Base-by-base conservation (phyloP, 805 yeast genomes). In the Sugiyamaella valdiviana region DNA sequence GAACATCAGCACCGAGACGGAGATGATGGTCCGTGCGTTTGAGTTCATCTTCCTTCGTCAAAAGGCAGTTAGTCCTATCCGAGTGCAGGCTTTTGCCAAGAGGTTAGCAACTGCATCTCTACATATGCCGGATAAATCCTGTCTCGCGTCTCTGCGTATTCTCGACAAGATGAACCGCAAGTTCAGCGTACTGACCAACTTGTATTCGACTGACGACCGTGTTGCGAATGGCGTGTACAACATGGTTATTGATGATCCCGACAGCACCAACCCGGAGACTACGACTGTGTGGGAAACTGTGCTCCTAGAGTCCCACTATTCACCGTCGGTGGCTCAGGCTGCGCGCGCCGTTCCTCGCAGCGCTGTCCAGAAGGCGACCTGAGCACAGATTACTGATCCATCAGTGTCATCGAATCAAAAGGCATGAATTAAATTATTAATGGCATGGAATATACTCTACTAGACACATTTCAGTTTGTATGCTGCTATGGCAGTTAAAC, bases 241-340 rank as follows among this genome's bases (percentile, higher is more conserved):
- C 22, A 72, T 82, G 56, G 88, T 80, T 43, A 75, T 75, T 10
- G 77, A 77, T 46, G 81, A 78, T 41, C 79, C 86, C 9, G 86
- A 83, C 55, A 79, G 91, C 62, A 72, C 85, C 56, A 90, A 93
- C 60, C 77, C 95, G 1, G 91, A 83, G 39, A 93, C 91, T 15
- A 95, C 97, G 1, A 83, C 89, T 0, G 67, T 91, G 32, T 93
- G 96, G 95, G 99, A 93, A 61, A 79, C 81, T 45, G 82, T 82
- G 5, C 66, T 91, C 37, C 69, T 93, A 49, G 83, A 82, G 49
- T 78, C 80, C 53, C 98, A 93, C 65, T 93, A 86, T 62, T 78
- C 88, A 52, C 95, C 95, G 2, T 67, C 77, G 49, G 86, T 90
- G n/a, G 75, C 81, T 19, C 83, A 82, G 57, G 90, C 88, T 14